A percentile compares a stretch with the other conserved stretches of the same genome.
phyloP scores from a whole-genome alignment of 2,329 filamentous ascomycete genomes.

The Fusarium secorum region DNA sequence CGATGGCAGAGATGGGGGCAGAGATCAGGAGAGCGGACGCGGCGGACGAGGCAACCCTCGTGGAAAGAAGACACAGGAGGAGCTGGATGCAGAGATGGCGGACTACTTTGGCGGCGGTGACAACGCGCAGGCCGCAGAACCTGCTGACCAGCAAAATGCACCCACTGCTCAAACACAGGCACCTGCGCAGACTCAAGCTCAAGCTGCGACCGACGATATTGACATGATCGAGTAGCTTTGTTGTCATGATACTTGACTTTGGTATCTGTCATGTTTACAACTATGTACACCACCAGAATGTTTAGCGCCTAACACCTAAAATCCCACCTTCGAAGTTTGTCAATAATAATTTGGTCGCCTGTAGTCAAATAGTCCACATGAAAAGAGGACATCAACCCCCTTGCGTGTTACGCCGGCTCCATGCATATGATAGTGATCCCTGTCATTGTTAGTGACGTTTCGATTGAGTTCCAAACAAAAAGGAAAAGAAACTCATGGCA shows the following conservation, averaged over 20 bases:
- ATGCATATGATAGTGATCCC: slow-evolving; percentile 39
- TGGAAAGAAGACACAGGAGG: slow-evolving; percentile 85
- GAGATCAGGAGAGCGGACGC: slow-evolving; percentile 48
- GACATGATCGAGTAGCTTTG: slow-evolving; percentile 72
- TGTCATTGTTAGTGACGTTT: slow-evolving; percentile 12
- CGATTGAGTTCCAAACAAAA: neutral
- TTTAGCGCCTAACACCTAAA: slow-evolving; percentile 29
- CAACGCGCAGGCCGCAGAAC: slow-evolving; percentile 49
- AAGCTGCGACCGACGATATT: slow-evolving; percentile 61
- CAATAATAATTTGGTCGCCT: slow-evolving; percentile 5
- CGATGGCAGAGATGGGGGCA: slow-evolving; percentile 49
- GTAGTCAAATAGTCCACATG: neutral
- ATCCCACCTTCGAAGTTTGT: slow-evolving; percentile 30
- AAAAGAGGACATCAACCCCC: slow-evolving; percentile 2
- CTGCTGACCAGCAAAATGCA: slow-evolving; percentile 36
- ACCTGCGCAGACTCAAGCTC: slow-evolving; percentile 32
- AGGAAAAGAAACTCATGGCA: neutral
- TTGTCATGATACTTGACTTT: slow-evolving; percentile 12
- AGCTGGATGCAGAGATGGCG: slow-evolving; percentile 95
- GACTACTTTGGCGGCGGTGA: slow-evolving; percentile 77
- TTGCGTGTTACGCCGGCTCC: slow-evolving; percentile 31
- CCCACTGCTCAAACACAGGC: slow-evolving; percentile 40
- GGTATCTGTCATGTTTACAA: slow-evolving; percentile 13
- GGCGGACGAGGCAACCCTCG: slow-evolving; percentile 59
- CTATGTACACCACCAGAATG: slow-evolving; percentile 42